Evolutionary conservation across 1,284 basidiomycete genomes (phyloP).

Genomic region (Ustilago hordei): DNA sequence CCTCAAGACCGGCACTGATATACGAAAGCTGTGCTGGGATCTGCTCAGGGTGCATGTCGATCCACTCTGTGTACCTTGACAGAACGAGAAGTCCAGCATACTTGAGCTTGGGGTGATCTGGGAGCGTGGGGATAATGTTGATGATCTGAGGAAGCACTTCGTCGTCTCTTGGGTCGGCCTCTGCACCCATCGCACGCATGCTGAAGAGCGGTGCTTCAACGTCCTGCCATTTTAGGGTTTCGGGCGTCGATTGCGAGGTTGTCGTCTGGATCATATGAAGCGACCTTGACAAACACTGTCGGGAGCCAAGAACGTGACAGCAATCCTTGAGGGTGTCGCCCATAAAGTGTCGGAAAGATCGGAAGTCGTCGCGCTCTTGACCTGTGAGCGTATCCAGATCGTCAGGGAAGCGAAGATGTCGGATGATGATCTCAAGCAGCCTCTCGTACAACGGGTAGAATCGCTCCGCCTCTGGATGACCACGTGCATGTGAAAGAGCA

Average conservation of each 20-base stretch:
- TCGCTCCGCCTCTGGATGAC: constrained; percentile 67
- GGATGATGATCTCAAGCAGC: constrained; percentile 87
- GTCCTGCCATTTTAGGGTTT: constrained; percentile 82
- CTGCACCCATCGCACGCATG: constrained; percentile 97
- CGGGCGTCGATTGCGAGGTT: constrained; percentile 72
- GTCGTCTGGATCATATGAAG: constrained; percentile 84
- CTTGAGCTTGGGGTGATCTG: constrained; percentile 88
- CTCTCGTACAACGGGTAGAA: constrained; percentile 85
- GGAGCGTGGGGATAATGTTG: constrained; percentile 90
- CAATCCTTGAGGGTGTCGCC: constrained; percentile 99
- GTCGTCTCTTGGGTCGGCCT: constrained; percentile 86
- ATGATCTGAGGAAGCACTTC: constrained; percentile 92
- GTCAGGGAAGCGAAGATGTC: constrained; percentile 90
- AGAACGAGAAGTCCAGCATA: constrained; percentile 96
- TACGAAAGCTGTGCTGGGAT: constrained; percentile 88
- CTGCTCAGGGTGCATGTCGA: constrained; percentile 87
- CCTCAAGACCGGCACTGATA: constrained; percentile 88
- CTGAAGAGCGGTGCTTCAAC: constrained; percentile 98
- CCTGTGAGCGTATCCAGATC: constrained; percentile 77
- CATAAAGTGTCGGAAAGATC: constrained; percentile 96
- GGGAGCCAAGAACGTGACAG: constrained; percentile 90
- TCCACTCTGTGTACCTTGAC: constrained; percentile 97
- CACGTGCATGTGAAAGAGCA: constrained; percentile 73
- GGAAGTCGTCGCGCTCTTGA: constrained; percentile 92
- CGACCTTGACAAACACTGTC: constrained; percentile 83